Conservation (phyloP, 176 grass and related monocot genomes). For the Juncus effusus region DNA sequence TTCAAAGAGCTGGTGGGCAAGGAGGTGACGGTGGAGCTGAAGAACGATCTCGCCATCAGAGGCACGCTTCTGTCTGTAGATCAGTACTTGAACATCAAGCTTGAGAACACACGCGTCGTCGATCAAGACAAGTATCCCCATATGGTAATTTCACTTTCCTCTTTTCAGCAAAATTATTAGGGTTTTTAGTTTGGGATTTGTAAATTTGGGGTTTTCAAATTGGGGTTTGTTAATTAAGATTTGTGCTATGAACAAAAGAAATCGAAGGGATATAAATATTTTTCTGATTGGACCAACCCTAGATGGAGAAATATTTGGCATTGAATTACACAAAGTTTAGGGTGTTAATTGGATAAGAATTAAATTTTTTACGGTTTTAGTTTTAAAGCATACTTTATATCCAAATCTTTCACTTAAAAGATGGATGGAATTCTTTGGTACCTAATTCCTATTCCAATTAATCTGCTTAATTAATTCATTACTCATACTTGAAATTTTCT, state of each 20-base stretch:
- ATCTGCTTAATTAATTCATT: too few species aligned
- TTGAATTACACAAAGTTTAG: too few species aligned
- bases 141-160: conserved; percentile 50
- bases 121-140: conserved; percentile 91
- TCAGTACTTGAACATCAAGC: conserved; percentile 98
- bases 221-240: not conserved
- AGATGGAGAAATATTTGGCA: too few species aligned
- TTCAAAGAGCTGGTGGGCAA: conserved; percentile 99
- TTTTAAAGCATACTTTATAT: too few species aligned
- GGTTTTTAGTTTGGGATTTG: conserved; percentile 11
- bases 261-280: too few species aligned
- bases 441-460: too few species aligned
- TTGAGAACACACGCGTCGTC: conserved; percentile 85
- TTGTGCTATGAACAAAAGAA: not conserved
- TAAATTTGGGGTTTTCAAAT: not conserved
- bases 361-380: too few species aligned
- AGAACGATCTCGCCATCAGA: conserved; percentile 89
- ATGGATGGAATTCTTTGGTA: too few species aligned
- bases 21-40: conserved; percentile 91
- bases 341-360: too few species aligned
- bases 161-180: not conserved
- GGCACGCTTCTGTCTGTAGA: conserved; percentile 91
- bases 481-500: too few species aligned
- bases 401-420: too few species aligned
- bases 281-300: too few species aligned